These are phyloP conservation scores for Borealophlyctis nickersoniae DNA, from an alignment of 192 early-diverging fungal genomes.

Conservation along the genomic window DNA sequence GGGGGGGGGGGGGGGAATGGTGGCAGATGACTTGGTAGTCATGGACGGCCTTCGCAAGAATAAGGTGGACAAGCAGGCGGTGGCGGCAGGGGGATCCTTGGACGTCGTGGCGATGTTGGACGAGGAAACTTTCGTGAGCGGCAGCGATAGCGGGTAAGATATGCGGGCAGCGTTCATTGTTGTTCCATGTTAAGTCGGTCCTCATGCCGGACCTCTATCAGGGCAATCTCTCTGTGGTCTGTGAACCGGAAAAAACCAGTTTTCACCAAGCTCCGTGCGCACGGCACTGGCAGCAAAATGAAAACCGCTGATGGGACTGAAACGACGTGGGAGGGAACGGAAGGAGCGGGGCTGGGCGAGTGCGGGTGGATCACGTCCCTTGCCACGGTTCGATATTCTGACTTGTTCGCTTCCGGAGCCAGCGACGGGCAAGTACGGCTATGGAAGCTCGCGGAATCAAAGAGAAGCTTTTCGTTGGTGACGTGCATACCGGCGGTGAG, in stretches of 20 bases:
- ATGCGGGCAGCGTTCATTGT: conserved; percentile 1
- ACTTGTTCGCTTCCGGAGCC: conserved; percentile 85
- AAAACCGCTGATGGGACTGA: not conserved
- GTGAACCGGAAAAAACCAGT: conserved; percentile 88
- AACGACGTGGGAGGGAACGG: conserved; percentile 10
- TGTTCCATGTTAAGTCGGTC: conserved; percentile 4
- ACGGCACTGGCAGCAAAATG: conserved; percentile 52
- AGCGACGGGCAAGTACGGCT: conserved; percentile 83
- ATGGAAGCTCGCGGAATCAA: conserved; percentile 77
- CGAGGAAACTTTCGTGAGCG: conserved; percentile 89
- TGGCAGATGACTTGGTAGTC: conserved; percentile 42
- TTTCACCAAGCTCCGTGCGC: conserved; percentile 70
- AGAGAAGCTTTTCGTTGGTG: conserved; percentile 60
- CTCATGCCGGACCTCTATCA: conserved; percentile 25
- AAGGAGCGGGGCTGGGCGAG: conserved; percentile 29
- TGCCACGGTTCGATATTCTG: conserved; percentile 77
- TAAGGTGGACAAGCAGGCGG: conserved; percentile 31
- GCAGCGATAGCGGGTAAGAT: conserved; percentile 78
- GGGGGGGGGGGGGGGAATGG: conserved; percentile 53
- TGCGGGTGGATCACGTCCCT: conserved; percentile 85
- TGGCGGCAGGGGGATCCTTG: conserved; percentile 52
- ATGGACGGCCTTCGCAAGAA: conserved; percentile 44
- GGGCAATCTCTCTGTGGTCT: conserved; percentile 92
- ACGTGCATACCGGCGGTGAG: conserved; percentile 64
- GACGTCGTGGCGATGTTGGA: conserved; percentile 90